Evolutionary conservation across 495 filamentous ascomycete genomes (phyloP).

Genomic region (Penicillium desertorum): DNA sequence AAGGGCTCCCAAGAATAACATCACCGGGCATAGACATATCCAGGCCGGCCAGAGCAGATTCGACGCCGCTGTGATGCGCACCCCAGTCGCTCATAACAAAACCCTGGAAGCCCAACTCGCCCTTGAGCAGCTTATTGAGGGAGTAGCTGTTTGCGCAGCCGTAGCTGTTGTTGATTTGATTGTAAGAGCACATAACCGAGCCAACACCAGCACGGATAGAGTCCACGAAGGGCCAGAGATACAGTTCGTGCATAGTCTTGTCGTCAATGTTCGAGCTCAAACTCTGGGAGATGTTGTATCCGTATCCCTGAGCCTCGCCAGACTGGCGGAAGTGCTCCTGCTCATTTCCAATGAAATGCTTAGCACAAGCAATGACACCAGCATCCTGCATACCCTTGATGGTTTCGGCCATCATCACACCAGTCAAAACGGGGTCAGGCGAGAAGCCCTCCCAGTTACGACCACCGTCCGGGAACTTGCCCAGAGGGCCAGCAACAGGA

Average conservation of each 20-base stretch:
- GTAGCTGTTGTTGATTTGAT: constrained; percentile 76
- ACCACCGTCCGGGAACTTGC: constrained; percentile 72
- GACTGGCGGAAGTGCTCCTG: constrained; percentile 81
- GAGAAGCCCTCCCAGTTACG: constrained; percentile 79
- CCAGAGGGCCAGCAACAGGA: constrained; percentile 85
- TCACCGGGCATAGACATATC: constrained; percentile 98
- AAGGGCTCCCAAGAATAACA: constrained; percentile 65
- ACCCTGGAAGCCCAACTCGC: constrained; percentile 91
- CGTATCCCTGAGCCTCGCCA: constrained; percentile 59
- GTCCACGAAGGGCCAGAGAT: constrained; percentile 85
- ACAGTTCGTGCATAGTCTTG: constrained; percentile 90
- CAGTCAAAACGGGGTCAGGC: constrained; percentile 75
- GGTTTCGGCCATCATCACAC: constrained; percentile 68
- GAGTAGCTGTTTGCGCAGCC: constrained; percentile 69
- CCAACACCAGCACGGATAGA: constrained; percentile 75
- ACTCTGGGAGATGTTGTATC: constrained; percentile 62
- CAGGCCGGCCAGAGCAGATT: constrained; percentile 75
- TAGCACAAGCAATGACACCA: constrained; percentile 77
- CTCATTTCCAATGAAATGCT: constrained; percentile 77
- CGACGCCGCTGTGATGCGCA: constrained; percentile 82
- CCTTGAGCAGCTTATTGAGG: constrained; percentile 81
- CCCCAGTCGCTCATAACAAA: constrained; percentile 91
- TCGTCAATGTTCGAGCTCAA: constrained; percentile 88
- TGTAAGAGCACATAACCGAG: constrained; percentile 92
- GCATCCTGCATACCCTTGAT: constrained; percentile 81